These are phyloP conservation scores for Ganoderma sinense DNA, from an alignment of 1,284 basidiomycete genomes.

Conservation along the genomic window DNA sequence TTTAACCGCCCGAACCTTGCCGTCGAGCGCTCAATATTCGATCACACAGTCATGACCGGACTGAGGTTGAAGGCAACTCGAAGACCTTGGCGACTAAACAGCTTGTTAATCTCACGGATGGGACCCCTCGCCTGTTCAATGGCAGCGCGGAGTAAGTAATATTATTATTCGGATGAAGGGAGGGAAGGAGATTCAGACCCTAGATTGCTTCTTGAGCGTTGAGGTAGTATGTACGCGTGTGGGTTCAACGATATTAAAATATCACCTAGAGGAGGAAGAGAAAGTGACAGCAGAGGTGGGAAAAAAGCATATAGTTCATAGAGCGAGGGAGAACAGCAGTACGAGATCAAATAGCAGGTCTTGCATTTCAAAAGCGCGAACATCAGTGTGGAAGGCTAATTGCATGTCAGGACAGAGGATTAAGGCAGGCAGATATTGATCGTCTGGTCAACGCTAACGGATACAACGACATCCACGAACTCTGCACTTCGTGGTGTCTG, in stretches of 20 bases:
- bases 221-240: too few species aligned
- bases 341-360: slow-evolving; percentile 25
- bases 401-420: slow-evolving; percentile 27
- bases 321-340: slow-evolving; percentile 12
- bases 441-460: slow-evolving; percentile 67
- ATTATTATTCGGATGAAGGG: too few species aligned
- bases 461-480: slow-evolving; percentile 71
- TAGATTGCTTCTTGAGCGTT: too few species aligned
- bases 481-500: slow-evolving; percentile 32
- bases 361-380: slow-evolving; percentile 6
- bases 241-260: too few species aligned
- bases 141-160: too few species aligned
- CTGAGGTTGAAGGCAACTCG: too few species aligned
- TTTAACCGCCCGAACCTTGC: background rate
- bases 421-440: slow-evolving; percentile 43
- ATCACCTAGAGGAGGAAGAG: slow-evolving; percentile 11
- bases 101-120: too few species aligned
- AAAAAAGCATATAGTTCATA: background rate
- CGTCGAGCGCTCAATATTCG: background rate
- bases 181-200: too few species aligned
- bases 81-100: too few species aligned
- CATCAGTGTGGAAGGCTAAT: background rate
- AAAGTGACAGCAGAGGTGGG: background rate
- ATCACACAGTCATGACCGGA: too few species aligned
- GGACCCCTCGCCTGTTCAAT: too few species aligned